Conservation (phyloP, 2,329 filamentous ascomycete genomes). For the Gliomastix tumulicola region DNA sequence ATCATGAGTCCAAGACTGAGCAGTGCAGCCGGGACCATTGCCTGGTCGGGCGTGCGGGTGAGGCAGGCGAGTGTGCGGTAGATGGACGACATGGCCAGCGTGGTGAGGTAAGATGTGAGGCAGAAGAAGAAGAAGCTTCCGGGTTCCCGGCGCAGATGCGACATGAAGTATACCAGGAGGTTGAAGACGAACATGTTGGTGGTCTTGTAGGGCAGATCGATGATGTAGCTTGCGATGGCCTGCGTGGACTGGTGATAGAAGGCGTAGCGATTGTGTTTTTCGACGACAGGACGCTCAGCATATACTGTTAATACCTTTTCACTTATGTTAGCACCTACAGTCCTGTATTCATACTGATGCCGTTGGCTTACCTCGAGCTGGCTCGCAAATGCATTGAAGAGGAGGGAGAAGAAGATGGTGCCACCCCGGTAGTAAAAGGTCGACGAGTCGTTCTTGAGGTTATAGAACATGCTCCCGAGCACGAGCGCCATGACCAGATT, state of each 20-base stretch:
- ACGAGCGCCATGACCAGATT: slow-evolving; percentile 68
- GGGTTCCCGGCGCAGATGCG: slow-evolving; percentile 3
- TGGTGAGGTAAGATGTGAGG: slow-evolving; percentile 65
- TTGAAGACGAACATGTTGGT: slow-evolving; percentile 53
- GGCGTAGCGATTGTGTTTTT: slow-evolving; percentile 44
- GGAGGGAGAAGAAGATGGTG: slow-evolving; percentile 38
- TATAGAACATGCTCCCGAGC: slow-evolving; percentile 72
- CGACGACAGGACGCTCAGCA: slow-evolving; percentile 49
- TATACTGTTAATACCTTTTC: slow-evolving; percentile 60
- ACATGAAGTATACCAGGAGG: slow-evolving; percentile 31
- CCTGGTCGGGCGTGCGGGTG: slow-evolving; percentile 18
- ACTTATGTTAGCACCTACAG: too few relatives aligned
- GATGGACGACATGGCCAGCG: slow-evolving; percentile 50
- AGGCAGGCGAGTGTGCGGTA: slow-evolving; percentile 3
- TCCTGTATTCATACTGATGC: too few relatives aligned
- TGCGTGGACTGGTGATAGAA: slow-evolving; percentile 47
- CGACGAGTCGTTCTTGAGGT: slow-evolving; percentile 48
- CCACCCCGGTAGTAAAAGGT: slow-evolving; percentile 54
- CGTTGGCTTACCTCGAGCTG: too few relatives aligned
- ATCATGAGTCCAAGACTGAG: slow-evolving; percentile 31
- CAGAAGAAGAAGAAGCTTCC: slow-evolving; percentile 42
- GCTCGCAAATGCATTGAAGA: slow-evolving; percentile 53
- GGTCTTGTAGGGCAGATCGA: slow-evolving; percentile 47
- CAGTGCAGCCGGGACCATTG: slow-evolving; percentile 17
- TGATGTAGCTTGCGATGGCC: slow-evolving; percentile 48